A percentile compares a stretch with the other conserved stretches of the same genome.
Evolutionary conservation across 2,329 filamentous ascomycete species (phyloP).

Genomic region (Aspergillus tamarii): DNA sequence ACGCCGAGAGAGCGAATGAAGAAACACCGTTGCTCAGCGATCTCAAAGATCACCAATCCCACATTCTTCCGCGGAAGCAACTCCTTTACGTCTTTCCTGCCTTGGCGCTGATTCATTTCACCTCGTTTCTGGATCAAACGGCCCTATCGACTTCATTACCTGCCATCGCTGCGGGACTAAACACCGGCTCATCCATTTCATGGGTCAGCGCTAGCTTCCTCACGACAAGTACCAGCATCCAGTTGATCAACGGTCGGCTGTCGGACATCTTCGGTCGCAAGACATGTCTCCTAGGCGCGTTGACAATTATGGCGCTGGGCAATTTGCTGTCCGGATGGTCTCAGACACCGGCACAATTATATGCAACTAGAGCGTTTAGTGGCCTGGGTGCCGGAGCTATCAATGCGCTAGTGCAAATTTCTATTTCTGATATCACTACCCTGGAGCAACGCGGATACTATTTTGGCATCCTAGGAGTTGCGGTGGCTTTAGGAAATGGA

Average conservation of each 20-base stretch:
- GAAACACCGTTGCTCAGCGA: not conserved
- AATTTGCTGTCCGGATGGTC: not conserved
- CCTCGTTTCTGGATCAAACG: not conserved
- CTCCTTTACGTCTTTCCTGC: not conserved
- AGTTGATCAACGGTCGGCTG: not conserved
- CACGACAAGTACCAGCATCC: not conserved
- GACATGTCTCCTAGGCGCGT: not conserved
- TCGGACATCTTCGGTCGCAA: not conserved
- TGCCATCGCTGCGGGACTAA: not conserved
- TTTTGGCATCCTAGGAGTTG: not conserved
- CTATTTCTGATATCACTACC: not conserved
- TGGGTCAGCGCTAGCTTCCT: not conserved
- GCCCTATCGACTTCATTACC: not conserved
- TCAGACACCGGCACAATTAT: not conserved
- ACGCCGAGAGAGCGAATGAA: not conserved
- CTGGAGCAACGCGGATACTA: not conserved
- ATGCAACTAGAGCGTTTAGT: not conserved
- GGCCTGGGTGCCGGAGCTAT: not conserved
- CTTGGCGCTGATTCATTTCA: not conserved
- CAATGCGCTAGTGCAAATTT: not conserved
- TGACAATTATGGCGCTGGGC: not conserved
- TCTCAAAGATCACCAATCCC: not conserved
- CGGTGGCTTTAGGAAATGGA: not conserved
- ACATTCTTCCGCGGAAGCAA: not conserved
- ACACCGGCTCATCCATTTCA: not conserved